Percentiles rank a stretch among this genome's conserved stretches.
phyloP scores from a whole-genome alignment of 148 eudicot species.

The Vaccinium darrowii region DNA sequence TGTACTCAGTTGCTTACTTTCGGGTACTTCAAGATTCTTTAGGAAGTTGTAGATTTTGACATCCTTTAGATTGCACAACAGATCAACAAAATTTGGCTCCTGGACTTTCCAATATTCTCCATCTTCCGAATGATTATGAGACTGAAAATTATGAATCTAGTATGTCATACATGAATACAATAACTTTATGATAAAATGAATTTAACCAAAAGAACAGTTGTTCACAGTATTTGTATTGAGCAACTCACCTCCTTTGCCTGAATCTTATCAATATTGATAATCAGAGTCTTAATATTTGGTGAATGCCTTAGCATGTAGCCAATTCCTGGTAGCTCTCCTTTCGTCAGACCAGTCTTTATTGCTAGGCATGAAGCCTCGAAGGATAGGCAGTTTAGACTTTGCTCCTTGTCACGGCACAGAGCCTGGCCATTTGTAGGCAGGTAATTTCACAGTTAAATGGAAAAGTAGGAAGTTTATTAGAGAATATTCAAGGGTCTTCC shows the following conservation, averaged over 20 bases:
- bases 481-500: too few species aligned
- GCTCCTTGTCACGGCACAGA: not conserved
- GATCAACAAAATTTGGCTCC: not conserved
- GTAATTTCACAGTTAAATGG: too few species aligned
- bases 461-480: too few species aligned
- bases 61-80: slow-evolving; percentile 6
- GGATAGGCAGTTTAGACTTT: not conserved
- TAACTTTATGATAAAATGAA: not conserved
- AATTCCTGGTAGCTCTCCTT: slow-evolving; percentile 19
- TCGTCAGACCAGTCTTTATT: slow-evolving; percentile 3
- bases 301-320: slow-evolving; percentile 11
- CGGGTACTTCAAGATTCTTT: not conserved
- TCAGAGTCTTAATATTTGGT: slow-evolving; percentile 12
- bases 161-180: not conserved
- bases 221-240: not conserved
- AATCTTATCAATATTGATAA: not conserved
- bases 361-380: not conserved
- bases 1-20: too few species aligned
- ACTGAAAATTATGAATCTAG: not conserved
- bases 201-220: not conserved
- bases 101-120: slow-evolving; percentile 7
- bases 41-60: not conserved
- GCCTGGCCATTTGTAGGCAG: not conserved
- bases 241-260: not conserved
- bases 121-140: not conserved